Conservation (phyloP, 1,139 yeast genomes). For the Yamadazyma sp. region DNA sequence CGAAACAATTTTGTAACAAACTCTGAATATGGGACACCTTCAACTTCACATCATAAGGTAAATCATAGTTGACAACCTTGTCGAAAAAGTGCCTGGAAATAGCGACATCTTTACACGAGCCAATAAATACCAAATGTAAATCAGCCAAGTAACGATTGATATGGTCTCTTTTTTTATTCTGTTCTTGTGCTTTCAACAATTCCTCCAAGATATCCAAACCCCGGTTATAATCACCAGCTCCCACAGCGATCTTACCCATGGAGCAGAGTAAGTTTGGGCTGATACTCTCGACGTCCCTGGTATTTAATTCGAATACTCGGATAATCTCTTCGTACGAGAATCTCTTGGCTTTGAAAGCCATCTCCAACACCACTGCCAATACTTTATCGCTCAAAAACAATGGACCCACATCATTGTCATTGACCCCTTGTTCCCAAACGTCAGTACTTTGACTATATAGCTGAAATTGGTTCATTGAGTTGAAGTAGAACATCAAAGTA, state of each 20-base stretch:
- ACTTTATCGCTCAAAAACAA: conserved; percentile 53
- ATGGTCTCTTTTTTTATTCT: conserved; percentile 15
- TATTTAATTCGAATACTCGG: conserved; percentile 37
- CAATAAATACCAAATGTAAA: conserved; percentile 78
- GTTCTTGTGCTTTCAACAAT: conserved; percentile 15
- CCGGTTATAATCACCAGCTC: conserved; percentile 38
- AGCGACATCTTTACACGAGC: conserved; percentile 71
- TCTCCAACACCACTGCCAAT: conserved; percentile 70
- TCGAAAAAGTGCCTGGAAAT: conserved; percentile 75
- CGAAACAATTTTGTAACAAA: conserved; percentile 64
- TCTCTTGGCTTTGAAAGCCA: conserved; percentile 62
- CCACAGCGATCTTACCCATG: conserved; percentile 43
- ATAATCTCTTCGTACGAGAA: conserved; percentile 57
- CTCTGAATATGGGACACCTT: conserved; percentile 77
- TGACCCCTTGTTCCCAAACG: conserved; percentile 47
- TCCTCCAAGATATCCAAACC: conserved; percentile 44
- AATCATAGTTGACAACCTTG: conserved; percentile 62
- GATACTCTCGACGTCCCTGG: conserved; percentile 19
- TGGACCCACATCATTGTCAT: conserved; percentile 27
- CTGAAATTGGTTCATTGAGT: conserved; percentile 38
- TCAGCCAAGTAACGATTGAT: conserved; percentile 34
- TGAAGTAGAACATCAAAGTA: conserved; percentile 24
- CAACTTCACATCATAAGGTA: conserved; percentile 70
- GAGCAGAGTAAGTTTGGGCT: conserved; percentile 32
- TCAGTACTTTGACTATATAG: conserved; percentile 35